A percentile compares a stretch with the other conserved stretches of the same genome.
Evolutionary conservation across 2,329 filamentous ascomycete species (phyloP).

Genomic region (Hymenoscyphus occultus): DNA sequence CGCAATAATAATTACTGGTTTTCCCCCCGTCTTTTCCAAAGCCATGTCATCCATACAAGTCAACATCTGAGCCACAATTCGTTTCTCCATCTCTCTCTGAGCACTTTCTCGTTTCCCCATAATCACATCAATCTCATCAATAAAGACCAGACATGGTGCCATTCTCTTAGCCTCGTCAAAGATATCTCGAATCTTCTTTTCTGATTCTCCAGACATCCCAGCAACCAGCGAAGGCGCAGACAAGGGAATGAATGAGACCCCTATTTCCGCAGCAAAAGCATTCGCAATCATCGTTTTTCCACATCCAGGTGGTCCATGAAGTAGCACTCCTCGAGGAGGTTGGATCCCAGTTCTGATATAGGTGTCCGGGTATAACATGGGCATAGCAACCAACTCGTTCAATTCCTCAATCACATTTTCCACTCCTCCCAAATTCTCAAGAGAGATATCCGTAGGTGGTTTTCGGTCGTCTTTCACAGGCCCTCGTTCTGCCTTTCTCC

Average conservation of each 20-base stretch:
- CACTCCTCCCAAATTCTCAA: slow-evolving; percentile 74
- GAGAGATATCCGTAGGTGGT: slow-evolving; percentile 63
- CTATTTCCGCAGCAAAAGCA: slow-evolving; percentile 72
- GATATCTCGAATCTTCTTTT: slow-evolving; percentile 79
- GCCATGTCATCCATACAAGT: slow-evolving; percentile 83
- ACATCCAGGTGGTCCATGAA: slow-evolving; percentile 82
- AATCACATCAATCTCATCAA: slow-evolving; percentile 90
- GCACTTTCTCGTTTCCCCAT: slow-evolving; percentile 80
- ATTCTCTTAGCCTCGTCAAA: slow-evolving; percentile 85
- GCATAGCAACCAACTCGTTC: slow-evolving; percentile 68
- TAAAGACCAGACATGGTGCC: slow-evolving; percentile 86
- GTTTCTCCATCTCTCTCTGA: slow-evolving; percentile 84
- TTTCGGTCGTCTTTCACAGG: slow-evolving; percentile 54
- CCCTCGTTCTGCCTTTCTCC: slow-evolving; percentile 53
- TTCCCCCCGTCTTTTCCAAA: slow-evolving; percentile 67
- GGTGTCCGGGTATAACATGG: slow-evolving; percentile 64
- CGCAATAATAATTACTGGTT: slow-evolving; percentile 83
- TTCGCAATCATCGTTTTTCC: slow-evolving; percentile 84
- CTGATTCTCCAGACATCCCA: slow-evolving; percentile 85
- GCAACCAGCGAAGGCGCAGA: slow-evolving; percentile 78
- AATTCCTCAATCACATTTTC: slow-evolving; percentile 68
- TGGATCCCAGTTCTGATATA: slow-evolving; percentile 65
- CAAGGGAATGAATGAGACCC: slow-evolving; percentile 77
- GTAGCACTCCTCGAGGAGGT: slow-evolving; percentile 69
- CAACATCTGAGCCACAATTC: slow-evolving; percentile 78